Evolutionary conservation across 2,329 filamentous ascomycete species (phyloP).

Genomic region (Waltergamsia citrina): DNA sequence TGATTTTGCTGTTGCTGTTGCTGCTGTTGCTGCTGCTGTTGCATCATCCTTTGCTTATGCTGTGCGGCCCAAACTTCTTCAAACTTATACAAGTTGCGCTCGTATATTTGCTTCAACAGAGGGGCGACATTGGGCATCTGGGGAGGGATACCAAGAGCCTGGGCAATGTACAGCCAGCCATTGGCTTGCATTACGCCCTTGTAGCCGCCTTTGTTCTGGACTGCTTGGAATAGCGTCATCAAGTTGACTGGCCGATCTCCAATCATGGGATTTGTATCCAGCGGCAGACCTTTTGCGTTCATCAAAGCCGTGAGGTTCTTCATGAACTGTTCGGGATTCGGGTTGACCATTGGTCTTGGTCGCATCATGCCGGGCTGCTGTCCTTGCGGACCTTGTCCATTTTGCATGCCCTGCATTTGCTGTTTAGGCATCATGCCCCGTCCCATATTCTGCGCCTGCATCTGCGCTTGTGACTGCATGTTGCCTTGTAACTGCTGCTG

Average conservation of each 20-base stretch:
- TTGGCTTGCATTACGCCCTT: conserved; percentile 61
- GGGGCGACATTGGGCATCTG: conserved; percentile 58
- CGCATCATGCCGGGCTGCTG: conserved; percentile 26
- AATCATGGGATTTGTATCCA: conserved; percentile 67
- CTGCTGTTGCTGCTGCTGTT: conserved; percentile 35
- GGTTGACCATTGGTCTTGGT: conserved; percentile 27
- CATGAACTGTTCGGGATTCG: conserved; percentile 60
- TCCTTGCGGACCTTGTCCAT: conserved; percentile 44
- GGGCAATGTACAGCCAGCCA: conserved; percentile 65
- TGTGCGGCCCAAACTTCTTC: conserved; percentile 58
- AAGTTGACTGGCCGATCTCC: conserved; percentile 67
- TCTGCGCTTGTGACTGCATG: conserved; percentile 40
- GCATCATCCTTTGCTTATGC: conserved; percentile 42
- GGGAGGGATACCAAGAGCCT: conserved; percentile 50
- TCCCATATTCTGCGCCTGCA: conserved; percentile 36
- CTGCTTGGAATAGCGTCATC: conserved; percentile 66
- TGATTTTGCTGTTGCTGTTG: conserved; percentile 28
- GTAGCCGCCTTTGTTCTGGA: conserved; percentile 68
- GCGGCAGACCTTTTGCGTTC: conserved; percentile 58
- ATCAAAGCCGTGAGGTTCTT: conserved; percentile 73
- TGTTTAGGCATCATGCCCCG: conserved; percentile 45
- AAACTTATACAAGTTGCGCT: conserved; percentile 66
- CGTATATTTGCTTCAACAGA: conserved; percentile 65
- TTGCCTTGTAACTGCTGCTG: conserved; percentile 62
- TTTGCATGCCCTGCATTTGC: conserved; percentile 36